phyloP scores from a whole-genome alignment of 2,329 filamentous ascomycete species.

The Didymella keratinophila region DNA sequence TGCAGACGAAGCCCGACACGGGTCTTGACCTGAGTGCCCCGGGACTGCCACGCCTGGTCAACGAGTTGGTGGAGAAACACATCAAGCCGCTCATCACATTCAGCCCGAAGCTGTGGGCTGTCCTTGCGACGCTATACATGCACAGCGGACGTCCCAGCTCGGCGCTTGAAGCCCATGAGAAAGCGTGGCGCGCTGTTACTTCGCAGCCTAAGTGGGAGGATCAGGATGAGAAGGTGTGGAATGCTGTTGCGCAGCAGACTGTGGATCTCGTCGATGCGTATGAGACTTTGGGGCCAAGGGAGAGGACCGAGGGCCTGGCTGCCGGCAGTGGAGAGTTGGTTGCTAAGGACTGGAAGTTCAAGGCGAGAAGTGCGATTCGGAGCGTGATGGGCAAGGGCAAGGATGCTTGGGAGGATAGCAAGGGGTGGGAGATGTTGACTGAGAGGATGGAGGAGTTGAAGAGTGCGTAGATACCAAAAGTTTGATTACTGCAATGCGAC shows the following conservation, averaged over 20 bases:
- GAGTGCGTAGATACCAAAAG: constrained; percentile 24
- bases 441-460: constrained; percentile 55
- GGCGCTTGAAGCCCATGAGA: constrained; percentile 85
- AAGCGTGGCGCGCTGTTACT: constrained; percentile 81
- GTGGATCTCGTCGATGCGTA: constrained; percentile 83
- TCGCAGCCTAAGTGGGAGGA: constrained; percentile 63
- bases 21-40: constrained; percentile 54
- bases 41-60: constrained; percentile 67
- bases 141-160: constrained; percentile 75
- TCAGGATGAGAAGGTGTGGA: constrained; percentile 71
- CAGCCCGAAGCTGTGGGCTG: constrained; percentile 77
- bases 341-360: constrained; percentile 84
- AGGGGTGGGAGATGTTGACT: constrained; percentile 70
- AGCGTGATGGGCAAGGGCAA: constrained; percentile 84
- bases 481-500: neutral
- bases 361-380: constrained; percentile 82
- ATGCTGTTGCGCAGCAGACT: constrained; percentile 77
- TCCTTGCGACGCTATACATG: constrained; percentile 74
- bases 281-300: constrained; percentile 69
- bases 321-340: constrained; percentile 66
- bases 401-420: constrained; percentile 80
- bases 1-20: constrained; percentile 49
- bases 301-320: constrained; percentile 61
- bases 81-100: constrained; percentile 85
- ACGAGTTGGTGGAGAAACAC: constrained; percentile 75